Conservation (phyloP, 148 eudicot genomes). For the Beta vulgaris region DNA sequence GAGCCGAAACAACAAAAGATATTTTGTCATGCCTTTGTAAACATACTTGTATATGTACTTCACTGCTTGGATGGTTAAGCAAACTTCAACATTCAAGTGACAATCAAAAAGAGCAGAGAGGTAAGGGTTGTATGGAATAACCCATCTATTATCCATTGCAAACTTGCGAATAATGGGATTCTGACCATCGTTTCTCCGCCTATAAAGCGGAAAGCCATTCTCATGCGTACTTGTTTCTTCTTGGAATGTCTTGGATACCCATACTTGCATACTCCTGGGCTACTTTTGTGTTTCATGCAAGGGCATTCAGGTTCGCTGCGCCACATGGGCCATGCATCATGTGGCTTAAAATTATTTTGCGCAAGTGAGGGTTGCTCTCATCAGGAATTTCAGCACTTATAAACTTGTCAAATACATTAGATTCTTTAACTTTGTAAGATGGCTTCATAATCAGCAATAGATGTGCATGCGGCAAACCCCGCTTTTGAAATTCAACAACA, state of each 20-base stretch:
- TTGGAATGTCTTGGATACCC: neutral
- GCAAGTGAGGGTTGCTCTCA: neutral
- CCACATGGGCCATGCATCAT: conserved; percentile 20
- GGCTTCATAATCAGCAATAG: neutral
- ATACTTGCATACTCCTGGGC: neutral
- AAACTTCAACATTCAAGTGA: too few relatives aligned
- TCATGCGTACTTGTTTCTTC: neutral
- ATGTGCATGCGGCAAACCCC: conserved; percentile 16
- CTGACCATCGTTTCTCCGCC: neutral
- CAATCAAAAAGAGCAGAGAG: too few relatives aligned
- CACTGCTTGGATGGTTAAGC: neutral
- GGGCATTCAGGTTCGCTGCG: neutral
- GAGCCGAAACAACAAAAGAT: neutral
- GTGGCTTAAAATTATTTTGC: neutral
- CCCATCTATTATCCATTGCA: neutral
- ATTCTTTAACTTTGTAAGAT: neutral
- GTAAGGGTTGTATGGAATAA: neutral
- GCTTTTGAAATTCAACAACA: conserved; percentile 11
- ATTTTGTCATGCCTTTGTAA: conserved; percentile 9
- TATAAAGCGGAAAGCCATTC: neutral
- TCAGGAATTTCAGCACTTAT: neutral
- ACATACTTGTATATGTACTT: neutral
- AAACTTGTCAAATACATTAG: neutral
- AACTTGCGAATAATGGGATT: neutral
- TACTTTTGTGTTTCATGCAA: neutral